Percentiles rank a stretch among this genome's conserved stretches.
Evolutionary conservation across 2,329 filamentous ascomycete species (phyloP).

Genomic region (Fusarium sublunatum): DNA sequence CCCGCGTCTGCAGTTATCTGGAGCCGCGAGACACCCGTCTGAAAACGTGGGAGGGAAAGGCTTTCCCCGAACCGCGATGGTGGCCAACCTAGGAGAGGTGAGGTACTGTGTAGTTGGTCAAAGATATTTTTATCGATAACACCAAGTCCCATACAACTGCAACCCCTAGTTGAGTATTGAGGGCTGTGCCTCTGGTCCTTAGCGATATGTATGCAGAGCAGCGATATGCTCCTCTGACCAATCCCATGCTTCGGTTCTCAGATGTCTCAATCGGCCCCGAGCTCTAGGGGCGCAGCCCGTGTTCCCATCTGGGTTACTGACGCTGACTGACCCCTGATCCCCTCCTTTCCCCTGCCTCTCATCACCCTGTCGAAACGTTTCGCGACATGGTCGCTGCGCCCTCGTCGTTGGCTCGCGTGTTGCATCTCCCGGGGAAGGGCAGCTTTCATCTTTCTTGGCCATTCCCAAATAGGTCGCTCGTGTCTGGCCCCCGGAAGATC

Average conservation of each 20-base stretch:
- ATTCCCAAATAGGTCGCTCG: slow-evolving; percentile 40
- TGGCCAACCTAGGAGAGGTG: slow-evolving; percentile 22
- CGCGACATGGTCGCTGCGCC: slow-evolving; percentile 25
- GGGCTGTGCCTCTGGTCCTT: slow-evolving; percentile 32
- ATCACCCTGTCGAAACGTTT: slow-evolving; percentile 23
- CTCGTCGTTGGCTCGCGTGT: slow-evolving; percentile 29
- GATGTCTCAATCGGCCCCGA: slow-evolving; percentile 43
- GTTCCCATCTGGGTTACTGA: slow-evolving; percentile 11
- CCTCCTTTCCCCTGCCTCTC: slow-evolving; percentile 24
- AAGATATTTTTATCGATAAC: slow-evolving; percentile 45
- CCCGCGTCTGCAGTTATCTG: slow-evolving; percentile 28
- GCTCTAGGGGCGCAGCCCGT: slow-evolving; percentile 41
- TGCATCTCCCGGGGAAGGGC: slow-evolving; percentile 38
- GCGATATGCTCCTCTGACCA: slow-evolving; percentile 33
- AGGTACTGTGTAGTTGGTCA: slow-evolving; percentile 11
- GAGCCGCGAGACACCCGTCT: slow-evolving; percentile 27
- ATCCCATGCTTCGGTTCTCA: slow-evolving; percentile 37
- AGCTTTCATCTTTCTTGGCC: slow-evolving; percentile 22
- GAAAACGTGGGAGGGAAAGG: slow-evolving; percentile 26
- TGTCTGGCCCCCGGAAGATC: slow-evolving; percentile 41
- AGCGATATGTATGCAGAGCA: slow-evolving; percentile 3
- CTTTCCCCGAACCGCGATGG: slow-evolving; percentile 32
- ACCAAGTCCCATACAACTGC: slow-evolving; percentile 23
- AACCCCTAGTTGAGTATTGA: slow-evolving; percentile 18
- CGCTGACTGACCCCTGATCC: slow-evolving; percentile 4